These are phyloP conservation scores for Exserohilum turcica DNA, from an alignment of 2,329 filamentous ascomycete species.

Conservation along the genomic window DNA sequence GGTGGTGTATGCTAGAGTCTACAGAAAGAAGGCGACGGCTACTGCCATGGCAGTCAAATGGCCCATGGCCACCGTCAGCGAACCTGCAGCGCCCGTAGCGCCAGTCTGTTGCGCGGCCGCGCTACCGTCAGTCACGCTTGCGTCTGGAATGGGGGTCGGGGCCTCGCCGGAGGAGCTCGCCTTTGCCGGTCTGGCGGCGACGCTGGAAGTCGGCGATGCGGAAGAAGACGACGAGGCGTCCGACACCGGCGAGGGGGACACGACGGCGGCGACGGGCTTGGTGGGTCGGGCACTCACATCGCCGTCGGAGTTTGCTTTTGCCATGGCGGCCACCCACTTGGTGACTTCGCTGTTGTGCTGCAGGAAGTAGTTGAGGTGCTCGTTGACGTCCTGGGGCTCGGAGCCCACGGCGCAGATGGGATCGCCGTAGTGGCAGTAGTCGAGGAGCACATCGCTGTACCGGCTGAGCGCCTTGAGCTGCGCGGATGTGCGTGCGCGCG, in stretches of 20 bases:
- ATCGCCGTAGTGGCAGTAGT: slow-evolving; percentile 67
- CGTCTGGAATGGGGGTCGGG: neutral
- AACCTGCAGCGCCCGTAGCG: slow-evolving; percentile 2
- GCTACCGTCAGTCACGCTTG: slow-evolving; percentile 13
- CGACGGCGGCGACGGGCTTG: slow-evolving; percentile 6
- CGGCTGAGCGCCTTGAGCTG: slow-evolving; percentile 23
- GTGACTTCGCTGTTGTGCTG: slow-evolving; percentile 30
- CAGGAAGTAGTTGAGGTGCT: slow-evolving; percentile 63
- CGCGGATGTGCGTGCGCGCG: slow-evolving; percentile 23
- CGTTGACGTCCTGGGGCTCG: slow-evolving; percentile 57
- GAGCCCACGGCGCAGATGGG: slow-evolving; percentile 66
- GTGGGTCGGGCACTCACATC: slow-evolving; percentile 19
- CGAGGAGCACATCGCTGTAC: slow-evolving; percentile 55
- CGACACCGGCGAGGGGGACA: neutral
- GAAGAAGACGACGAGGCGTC: neutral
- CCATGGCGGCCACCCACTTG: slow-evolving; percentile 25
- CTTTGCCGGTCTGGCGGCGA: slow-evolving; percentile 8
- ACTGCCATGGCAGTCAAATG: slow-evolving; percentile 2
- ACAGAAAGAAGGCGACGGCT: neutral
- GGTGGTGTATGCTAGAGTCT: neutral
- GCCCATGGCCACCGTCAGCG: slow-evolving; percentile 3
- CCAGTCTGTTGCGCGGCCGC: slow-evolving; percentile 16
- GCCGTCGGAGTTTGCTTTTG: slow-evolving; percentile 16
- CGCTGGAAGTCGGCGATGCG: neutral
- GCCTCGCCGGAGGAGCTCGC: slow-evolving; percentile 2